These are phyloP conservation scores for Mangifera indica DNA, from an alignment of 345 rosid genomes.

Conservation along the genomic window DNA sequence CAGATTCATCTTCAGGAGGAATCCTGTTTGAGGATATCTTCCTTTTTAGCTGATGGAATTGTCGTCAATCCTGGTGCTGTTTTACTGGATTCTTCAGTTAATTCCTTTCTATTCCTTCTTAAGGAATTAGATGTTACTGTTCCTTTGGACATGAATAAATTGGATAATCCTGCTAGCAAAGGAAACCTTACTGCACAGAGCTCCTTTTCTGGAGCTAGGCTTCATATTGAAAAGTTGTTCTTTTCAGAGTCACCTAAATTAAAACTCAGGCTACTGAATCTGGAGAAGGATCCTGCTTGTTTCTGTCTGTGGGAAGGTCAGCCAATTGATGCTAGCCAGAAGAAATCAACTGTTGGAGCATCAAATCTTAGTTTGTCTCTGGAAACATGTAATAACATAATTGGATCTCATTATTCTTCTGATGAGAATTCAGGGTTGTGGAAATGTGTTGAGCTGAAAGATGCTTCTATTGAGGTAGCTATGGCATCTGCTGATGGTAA, in stretches of 20 bases:
- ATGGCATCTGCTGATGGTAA: conserved; percentile 93
- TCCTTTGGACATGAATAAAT: conserved; percentile 60
- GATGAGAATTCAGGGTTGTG: conserved; percentile 52
- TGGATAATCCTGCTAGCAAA: conserved; percentile 31
- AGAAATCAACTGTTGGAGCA: conserved; percentile 78
- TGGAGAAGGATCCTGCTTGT: conserved; percentile 98
- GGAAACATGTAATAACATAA: conserved; percentile 54
- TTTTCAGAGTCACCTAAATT: conserved; percentile 84
- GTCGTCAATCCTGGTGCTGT: conserved; percentile 79
- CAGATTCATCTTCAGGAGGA: conserved; percentile 97
- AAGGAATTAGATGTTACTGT: conserved; percentile 75
- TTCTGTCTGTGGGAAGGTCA: conserved; percentile 87
- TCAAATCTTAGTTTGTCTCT: conserved; percentile 69
- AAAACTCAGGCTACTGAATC: conserved; percentile 65
- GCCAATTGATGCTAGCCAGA: conserved; percentile 94
- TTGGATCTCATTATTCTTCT: conserved; percentile 31
- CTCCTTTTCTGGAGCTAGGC: conserved; percentile 81
- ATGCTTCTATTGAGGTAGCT: conserved; percentile 68
- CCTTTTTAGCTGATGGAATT: conserved; percentile 95
- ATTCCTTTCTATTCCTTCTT: conserved; percentile 59
- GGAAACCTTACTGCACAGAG: conserved; percentile 38
- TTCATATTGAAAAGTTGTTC: conserved; percentile 72
- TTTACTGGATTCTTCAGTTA: conserved; percentile 73
- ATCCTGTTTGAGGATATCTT: conserved; percentile 89
- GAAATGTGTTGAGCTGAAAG: conserved; percentile 83